phyloP scores from a whole-genome alignment of 2,329 filamentous ascomycete genomes.

The Rugonectria rugulosa region DNA sequence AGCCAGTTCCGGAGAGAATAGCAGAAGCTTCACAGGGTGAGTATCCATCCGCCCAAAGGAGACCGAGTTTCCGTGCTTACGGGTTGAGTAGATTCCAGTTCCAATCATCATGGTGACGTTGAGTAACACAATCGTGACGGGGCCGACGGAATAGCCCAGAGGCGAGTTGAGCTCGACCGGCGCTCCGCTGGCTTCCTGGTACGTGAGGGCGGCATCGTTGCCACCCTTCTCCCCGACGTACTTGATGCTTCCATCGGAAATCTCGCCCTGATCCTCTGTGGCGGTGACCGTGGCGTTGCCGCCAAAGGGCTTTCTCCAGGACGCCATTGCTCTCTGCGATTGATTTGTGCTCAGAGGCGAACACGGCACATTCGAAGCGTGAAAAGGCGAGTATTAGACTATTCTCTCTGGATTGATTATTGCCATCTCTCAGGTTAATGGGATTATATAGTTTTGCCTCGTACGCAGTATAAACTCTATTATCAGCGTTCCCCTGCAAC shows the following conservation, averaged over 20 bases:
- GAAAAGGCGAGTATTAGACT: too few relatives aligned
- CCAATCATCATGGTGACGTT: slow-evolving; percentile 20
- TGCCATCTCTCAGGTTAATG: too few relatives aligned
- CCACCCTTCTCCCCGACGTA: slow-evolving; percentile 14
- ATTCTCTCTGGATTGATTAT: too few relatives aligned
- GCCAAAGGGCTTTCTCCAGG: slow-evolving; percentile 7
- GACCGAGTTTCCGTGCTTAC: not conserved
- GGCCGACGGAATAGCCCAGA: slow-evolving; percentile 11
- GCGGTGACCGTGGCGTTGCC: not conserved
- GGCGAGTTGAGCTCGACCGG: slow-evolving; percentile 13
- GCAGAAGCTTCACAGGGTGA: slow-evolving; percentile 6
- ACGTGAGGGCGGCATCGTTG: slow-evolving; percentile 10
- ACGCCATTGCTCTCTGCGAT: not conserved
- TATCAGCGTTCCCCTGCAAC: not conserved
- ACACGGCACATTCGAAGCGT: not conserved
- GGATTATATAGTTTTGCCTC: not conserved
- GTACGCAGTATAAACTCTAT: not conserved
- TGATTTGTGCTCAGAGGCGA: not conserved
- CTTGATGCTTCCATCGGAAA: slow-evolving; percentile 14
- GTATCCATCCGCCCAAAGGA: not conserved
- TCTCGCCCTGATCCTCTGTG: slow-evolving; percentile 2
- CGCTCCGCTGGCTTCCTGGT: slow-evolving; percentile 15
- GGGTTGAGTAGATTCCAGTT: slow-evolving; percentile 18
- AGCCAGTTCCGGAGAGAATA: slow-evolving; percentile 11
- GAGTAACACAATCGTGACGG: slow-evolving; percentile 7